Base-by-base conservation (phyloP, 805 yeast species). In the Candida sithepensis region DNA sequence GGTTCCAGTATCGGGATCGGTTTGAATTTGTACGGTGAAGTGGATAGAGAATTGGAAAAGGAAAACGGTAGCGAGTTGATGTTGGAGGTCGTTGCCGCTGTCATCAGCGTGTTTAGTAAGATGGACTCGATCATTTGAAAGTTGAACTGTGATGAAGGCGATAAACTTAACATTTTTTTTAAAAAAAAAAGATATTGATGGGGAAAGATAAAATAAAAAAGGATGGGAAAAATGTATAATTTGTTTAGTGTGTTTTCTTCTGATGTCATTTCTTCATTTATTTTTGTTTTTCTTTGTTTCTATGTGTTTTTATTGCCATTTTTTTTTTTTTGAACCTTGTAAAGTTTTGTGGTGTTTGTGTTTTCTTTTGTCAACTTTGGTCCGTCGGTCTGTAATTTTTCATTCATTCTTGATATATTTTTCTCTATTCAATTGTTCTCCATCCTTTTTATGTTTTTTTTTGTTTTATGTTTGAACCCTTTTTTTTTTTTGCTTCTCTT, bases 61-160 rank as follows among this genome's bases (percentile, higher is more conserved):
- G 72, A 74, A 55, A 64, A 72, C 13, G 70, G 73, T 3, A 65
- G 67, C 55, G 94, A 85, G 44, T 74, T 89, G 56, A 86, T 81
- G 58, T 66, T 92, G 54, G 99, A 94, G 70, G 84, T 91, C 43
- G 76, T 94, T 47, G 97, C 98, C 22, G 98, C 96, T 42, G 96
- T 94, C 34, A 72, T 91, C 50, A 81, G 84, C 59, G 96, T 92
- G 7, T 92, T 91, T 66, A 80, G 96, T 14, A 84, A 90, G 68
- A 85, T 94, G 87, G 99, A 94, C 69, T 82, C 95, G 48, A 79
- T 91, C 50, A 75, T 90, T 65, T 89, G 72, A 39, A 20, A 10
- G n/a, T n/a, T n/a, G n/a, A n/a, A n/a, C n/a, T n/a, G n/a, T n/a
- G n/a, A n/a, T n/a, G n/a, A n/a, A n/a, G n/a, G n/a, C n/a, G n/a